Conservation (phyloP, 2,329 filamentous ascomycete genomes). For the Malbranchea zuffiana region DNA sequence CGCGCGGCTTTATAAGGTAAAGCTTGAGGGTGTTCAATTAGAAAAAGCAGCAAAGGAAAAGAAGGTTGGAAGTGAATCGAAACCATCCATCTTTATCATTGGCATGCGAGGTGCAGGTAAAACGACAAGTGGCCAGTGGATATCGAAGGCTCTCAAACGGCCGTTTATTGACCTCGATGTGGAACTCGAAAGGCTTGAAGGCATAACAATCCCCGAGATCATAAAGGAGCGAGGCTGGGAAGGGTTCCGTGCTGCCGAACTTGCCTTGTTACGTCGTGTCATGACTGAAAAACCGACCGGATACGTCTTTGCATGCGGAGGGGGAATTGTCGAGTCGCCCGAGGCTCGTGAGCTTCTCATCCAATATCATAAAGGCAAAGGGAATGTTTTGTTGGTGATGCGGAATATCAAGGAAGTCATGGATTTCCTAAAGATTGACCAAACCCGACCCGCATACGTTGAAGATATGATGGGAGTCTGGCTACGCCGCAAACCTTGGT, state of each 20-base stretch:
- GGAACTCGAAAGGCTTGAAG: slow-evolving; percentile 64
- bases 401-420: slow-evolving; percentile 81
- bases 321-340: slow-evolving; percentile 78
- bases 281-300: slow-evolving; percentile 64
- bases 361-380: slow-evolving; percentile 62
- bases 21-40: slow-evolving; percentile 62
- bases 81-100: slow-evolving; percentile 90
- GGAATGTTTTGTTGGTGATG: slow-evolving; percentile 77
- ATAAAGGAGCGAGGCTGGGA: slow-evolving; percentile 75
- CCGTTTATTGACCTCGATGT: slow-evolving; percentile 78
- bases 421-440: slow-evolving; percentile 76
- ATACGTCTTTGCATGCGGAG: slow-evolving; percentile 84
- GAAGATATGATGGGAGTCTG: slow-evolving; percentile 90
- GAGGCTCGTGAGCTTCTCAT: slow-evolving; percentile 66
- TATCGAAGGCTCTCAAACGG: slow-evolving; percentile 61
- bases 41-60: slow-evolving; percentile 31
- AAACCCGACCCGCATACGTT: slow-evolving; percentile 81
- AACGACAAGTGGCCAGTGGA: slow-evolving; percentile 83
- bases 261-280: slow-evolving; percentile 60
- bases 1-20: slow-evolving; percentile 63
- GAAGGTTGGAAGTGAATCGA: slow-evolving; percentile 38
- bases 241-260: slow-evolving; percentile 70
- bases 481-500: slow-evolving; percentile 78
- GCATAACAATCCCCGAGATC: slow-evolving; percentile 74
- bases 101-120: slow-evolving; percentile 97